Evolutionary conservation across 805 yeast species (phyloP).

Genomic region (Candida loeiensis): DNA sequence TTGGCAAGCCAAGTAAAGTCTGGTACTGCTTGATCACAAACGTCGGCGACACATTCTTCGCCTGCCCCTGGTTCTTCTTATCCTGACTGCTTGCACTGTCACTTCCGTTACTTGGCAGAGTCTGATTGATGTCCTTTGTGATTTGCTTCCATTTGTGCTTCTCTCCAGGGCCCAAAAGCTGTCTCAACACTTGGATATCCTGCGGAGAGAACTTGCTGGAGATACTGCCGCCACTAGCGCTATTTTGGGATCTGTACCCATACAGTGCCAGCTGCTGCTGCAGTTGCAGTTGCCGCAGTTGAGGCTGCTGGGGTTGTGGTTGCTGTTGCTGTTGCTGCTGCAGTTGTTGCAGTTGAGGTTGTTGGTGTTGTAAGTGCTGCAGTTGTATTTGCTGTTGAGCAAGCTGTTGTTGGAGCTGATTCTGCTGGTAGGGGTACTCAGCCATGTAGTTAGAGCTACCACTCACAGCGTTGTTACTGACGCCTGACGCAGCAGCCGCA

Average conservation of each 20-base stretch:
- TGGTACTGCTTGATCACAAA: slow-evolving; percentile 56
- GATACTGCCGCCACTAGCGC: slow-evolving; percentile 7
- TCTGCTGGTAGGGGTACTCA: slow-evolving; percentile 14
- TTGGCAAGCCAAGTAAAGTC: slow-evolving; percentile 52
- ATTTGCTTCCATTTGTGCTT: slow-evolving; percentile 59
- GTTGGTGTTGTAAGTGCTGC: too few relatives aligned
- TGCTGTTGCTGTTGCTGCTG: slow-evolving; percentile 13
- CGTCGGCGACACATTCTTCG: slow-evolving; percentile 46
- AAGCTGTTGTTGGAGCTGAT: slow-evolving; percentile 12
- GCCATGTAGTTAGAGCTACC: slow-evolving; percentile 6
- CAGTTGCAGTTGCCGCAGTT: slow-evolving; percentile 12
- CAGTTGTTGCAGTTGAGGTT: slow-evolving; percentile 8
- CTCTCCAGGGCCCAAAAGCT: slow-evolving; percentile 49
- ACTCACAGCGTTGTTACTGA: background rate
- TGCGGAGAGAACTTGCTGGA: slow-evolving; percentile 34
- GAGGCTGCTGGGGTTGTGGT: slow-evolving; percentile 14
- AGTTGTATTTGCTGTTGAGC: slow-evolving; percentile 13
- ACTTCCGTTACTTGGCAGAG: slow-evolving; percentile 6
- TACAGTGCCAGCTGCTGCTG: slow-evolving; percentile 10
- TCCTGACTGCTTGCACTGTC: slow-evolving; percentile 2
- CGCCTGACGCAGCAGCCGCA: background rate
- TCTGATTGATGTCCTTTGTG: slow-evolving; percentile 32
- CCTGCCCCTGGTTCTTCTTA: slow-evolving; percentile 12
- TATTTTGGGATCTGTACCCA: slow-evolving; percentile 6
- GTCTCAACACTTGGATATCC: slow-evolving; percentile 45